A percentile compares a stretch with the other conserved stretches of the same genome.
phyloP scores from a whole-genome alignment of 768 basidiomycete genomes.

The Holtermanniella nyarrowii region DNA sequence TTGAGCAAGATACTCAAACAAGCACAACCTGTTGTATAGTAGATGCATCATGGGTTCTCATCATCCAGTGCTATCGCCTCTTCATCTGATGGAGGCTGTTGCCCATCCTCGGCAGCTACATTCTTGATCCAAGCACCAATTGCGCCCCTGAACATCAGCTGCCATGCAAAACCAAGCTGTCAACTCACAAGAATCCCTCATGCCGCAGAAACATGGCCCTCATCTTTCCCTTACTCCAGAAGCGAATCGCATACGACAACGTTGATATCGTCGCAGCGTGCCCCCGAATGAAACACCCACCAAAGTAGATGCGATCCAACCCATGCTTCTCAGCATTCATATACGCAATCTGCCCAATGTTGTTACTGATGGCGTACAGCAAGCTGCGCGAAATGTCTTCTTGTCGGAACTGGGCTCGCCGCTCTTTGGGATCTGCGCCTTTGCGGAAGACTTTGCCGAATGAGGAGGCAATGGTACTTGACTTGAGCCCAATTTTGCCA shows the following conservation, averaged over 20 bases:
- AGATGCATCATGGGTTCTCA: background rate
- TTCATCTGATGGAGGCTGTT: too few species aligned
- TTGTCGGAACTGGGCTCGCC: slow-evolving; percentile 66
- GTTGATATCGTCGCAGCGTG: slow-evolving; percentile 96
- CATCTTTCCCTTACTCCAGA: slow-evolving; percentile 98
- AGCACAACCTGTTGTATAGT: background rate
- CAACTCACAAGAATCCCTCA: slow-evolving; percentile 86
- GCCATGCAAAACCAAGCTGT: background rate
- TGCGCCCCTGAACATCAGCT: slow-evolving; percentile 54
- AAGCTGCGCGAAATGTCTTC: slow-evolving; percentile 93
- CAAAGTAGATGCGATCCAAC: slow-evolving; percentile 94
- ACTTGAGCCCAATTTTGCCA: slow-evolving; percentile 86
- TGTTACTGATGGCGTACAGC: slow-evolving; percentile 93
- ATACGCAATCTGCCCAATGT: slow-evolving; percentile 99
- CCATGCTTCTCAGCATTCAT: slow-evolving; percentile 99
- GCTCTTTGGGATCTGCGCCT: slow-evolving; percentile 47
- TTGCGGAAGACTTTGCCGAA: slow-evolving; percentile 98
- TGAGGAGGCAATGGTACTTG: slow-evolving; percentile 92
- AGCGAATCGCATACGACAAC: slow-evolving; percentile 94
- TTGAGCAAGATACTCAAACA: background rate
- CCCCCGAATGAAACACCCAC: slow-evolving; percentile 96
- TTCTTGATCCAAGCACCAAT: slow-evolving; percentile 98
- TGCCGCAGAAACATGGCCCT: slow-evolving; percentile 92
- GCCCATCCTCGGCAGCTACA: slow-evolving; percentile 51
- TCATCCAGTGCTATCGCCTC: background rate